Percentiles rank a stretch among this genome's conserved stretches.
Conservation (phyloP, 2,329 filamentous ascomycete species). For the Fusarium sp. region DNA sequence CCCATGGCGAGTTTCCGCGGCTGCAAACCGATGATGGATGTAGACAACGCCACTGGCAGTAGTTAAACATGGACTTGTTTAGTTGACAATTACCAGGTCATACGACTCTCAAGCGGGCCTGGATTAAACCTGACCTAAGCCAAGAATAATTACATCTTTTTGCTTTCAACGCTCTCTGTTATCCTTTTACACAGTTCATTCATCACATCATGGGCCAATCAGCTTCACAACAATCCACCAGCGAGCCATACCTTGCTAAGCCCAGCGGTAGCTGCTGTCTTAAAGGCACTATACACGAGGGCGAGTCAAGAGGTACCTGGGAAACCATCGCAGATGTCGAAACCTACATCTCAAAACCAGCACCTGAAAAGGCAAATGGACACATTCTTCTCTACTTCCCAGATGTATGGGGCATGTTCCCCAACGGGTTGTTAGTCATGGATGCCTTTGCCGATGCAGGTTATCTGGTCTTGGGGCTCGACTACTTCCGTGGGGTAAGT, state of each 20-base stretch:
- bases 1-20: conserved; percentile 7
- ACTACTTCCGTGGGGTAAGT: conserved; percentile 11
- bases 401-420: conserved; percentile 20
- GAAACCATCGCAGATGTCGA: not conserved
- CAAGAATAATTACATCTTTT: too few species aligned
- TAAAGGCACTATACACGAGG: not conserved
- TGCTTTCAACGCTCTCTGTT: not conserved
- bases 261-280: conserved; percentile 8
- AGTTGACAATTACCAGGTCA: not conserved
- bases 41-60: not conserved
- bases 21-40: not conserved
- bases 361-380: not conserved
- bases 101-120: too few species aligned
- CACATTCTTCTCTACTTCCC: conserved; percentile 8
- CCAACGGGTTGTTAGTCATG: conserved; percentile 10
- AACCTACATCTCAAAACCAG: conserved; percentile 7
- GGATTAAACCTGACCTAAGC: not conserved
- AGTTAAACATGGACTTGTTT: not conserved
- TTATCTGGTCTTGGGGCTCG: conserved; percentile 5
- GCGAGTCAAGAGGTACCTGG: conserved; percentile 7
- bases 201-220: conserved; percentile 2
- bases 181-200: not conserved
- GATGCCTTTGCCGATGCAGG: conserved; percentile 11
- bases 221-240: not conserved
- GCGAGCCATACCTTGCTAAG: not conserved